A percentile compares a stretch with the other conserved stretches of the same genome.
phyloP scores from a whole-genome alignment of 2,329 filamentous ascomycete genomes.

The Paraconiothyrium sp. region DNA sequence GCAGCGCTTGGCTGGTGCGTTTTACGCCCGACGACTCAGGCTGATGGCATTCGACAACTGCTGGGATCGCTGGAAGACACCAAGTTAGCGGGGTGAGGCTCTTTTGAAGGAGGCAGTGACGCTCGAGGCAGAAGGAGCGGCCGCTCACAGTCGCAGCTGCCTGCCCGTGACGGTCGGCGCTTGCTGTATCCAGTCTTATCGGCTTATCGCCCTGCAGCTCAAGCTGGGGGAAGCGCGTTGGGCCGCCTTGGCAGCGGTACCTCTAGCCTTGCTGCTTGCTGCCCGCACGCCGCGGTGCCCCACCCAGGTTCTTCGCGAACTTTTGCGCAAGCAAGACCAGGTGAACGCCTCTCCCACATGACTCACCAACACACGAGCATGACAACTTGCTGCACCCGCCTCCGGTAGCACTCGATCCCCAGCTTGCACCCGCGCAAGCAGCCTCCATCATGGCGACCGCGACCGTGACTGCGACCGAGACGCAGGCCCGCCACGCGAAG shows the following conservation, averaged over 20 bases:
- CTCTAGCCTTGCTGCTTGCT: background rate
- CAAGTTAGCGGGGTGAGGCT: background rate
- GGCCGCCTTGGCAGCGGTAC: constrained; percentile 9
- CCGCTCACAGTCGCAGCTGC: constrained; percentile 24
- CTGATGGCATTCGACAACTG: background rate
- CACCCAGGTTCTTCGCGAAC: constrained; percentile 13
- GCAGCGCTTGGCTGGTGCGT: constrained; percentile 1
- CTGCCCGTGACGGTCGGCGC: constrained; percentile 24
- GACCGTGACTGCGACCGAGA: constrained; percentile 4
- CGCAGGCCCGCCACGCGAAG: constrained; percentile 63
- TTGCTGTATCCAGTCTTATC: background rate
- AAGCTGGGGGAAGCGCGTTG: background rate
- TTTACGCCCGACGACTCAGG: background rate
- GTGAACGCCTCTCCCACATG: background rate
- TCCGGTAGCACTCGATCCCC: constrained; percentile 8
- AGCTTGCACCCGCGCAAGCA: constrained; percentile 4
- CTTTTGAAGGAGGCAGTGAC: constrained; percentile 17
- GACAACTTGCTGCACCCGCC: background rate
- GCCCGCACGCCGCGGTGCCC: constrained; percentile 15
- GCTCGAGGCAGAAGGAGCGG: constrained; percentile 14
- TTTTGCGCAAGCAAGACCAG: constrained; percentile 7
- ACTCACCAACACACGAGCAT: constrained; percentile 12
- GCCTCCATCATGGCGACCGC: constrained; percentile 19
- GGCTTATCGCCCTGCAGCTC: constrained; percentile 16
- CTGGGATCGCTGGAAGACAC: background rate